phyloP scores from a whole-genome alignment of 108 stramenopile genomes.

The Seminavis robusta region DNA sequence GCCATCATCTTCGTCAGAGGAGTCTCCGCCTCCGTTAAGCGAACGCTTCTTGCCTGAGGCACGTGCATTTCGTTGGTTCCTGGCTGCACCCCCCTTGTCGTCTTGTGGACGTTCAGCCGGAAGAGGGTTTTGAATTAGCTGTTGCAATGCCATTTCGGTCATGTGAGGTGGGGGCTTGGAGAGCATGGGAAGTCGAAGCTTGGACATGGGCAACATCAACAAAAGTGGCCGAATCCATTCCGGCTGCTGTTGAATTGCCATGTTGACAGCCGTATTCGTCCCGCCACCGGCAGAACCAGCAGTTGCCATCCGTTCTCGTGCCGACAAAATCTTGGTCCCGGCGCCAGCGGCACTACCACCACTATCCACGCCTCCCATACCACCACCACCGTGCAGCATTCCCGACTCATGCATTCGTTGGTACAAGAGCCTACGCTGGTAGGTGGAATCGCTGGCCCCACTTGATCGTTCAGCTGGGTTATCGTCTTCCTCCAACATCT shows the following conservation, averaged over 20 bases:
- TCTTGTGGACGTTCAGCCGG: conserved; percentile 66
- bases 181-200: conserved; percentile 58
- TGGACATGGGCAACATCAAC: conserved; percentile 60
- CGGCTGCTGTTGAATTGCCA: conserved; percentile 67
- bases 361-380: conserved; percentile 16
- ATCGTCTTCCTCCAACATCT: conserved; percentile 25
- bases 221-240: conserved; percentile 81
- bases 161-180: conserved; percentile 78
- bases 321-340: conserved; percentile 52
- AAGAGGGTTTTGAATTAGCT: conserved; percentile 55
- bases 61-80: no score
- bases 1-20: conserved; percentile 40
- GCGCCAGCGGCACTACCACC: conserved; percentile 27
- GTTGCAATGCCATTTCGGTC: conserved; percentile 68
- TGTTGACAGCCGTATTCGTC: conserved; percentile 46
- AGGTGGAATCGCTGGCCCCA: conserved; percentile 74
- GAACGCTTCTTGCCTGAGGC: conserved; percentile 27
- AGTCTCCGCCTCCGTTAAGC: conserved; percentile 46
- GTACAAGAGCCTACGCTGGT: conserved; percentile 59
- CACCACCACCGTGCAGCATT: conserved; percentile 15
- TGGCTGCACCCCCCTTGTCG: conserved; percentile 6
- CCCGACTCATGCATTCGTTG: conserved; percentile 32
- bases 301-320: conserved; percentile 56
- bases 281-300: conserved; percentile 14
- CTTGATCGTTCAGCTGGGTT: conserved; percentile 51